Evolutionary conservation across 805 yeast species (phyloP), one percentile per base, ranked within the genome.

Genomic region (Yarrowia sp.): DNA sequence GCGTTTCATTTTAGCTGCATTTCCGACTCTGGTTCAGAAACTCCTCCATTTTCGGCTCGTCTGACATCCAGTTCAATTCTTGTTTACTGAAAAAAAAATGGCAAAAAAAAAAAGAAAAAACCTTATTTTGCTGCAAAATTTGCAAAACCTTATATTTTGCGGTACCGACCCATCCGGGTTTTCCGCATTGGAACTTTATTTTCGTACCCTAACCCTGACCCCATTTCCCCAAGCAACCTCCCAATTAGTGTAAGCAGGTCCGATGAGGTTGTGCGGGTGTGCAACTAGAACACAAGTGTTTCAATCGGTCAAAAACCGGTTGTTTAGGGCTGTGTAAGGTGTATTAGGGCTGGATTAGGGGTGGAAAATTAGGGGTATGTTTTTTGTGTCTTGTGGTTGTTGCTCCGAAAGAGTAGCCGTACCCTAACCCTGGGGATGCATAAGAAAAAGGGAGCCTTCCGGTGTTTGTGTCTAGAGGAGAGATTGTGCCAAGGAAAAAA

Each of bases 21-120:
- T 47, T 32, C 39, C 10, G n/a, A 32, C 7, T 7, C 38, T 1
- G 17, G 17, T 4, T 31, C 55, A 35, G n/a, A 32, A n/a, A 7
- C 28, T 0, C 41, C 32, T 4, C 41, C 55, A 35, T 10, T 15
- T 18, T 48, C 55, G 41, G 38, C 53, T 17, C 39, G 28, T 31
- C 18, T 51, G 58, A 51, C 58, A 51, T 51, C 57, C 43, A 38
- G 58, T 51, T 51, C 58, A 51, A 51, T 51, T 51, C 58, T 51
- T 51, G 58, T 51, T 51, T 36, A 51, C 58, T 14, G 58, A 51
- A 51, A 51, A 13, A 43, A 48, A 47, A 33, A 47, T 9, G 10
- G 31, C 17, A 32, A 15, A 33, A 32, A 9, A 9, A 31, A 4
- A 15, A 11, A n/a, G n/a, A n/a, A 4, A 10, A 47, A 47, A n/a